Conservation (phyloP, 2,329 filamentous ascomycete species). For the Ceratocystis lukuohia region DNA sequence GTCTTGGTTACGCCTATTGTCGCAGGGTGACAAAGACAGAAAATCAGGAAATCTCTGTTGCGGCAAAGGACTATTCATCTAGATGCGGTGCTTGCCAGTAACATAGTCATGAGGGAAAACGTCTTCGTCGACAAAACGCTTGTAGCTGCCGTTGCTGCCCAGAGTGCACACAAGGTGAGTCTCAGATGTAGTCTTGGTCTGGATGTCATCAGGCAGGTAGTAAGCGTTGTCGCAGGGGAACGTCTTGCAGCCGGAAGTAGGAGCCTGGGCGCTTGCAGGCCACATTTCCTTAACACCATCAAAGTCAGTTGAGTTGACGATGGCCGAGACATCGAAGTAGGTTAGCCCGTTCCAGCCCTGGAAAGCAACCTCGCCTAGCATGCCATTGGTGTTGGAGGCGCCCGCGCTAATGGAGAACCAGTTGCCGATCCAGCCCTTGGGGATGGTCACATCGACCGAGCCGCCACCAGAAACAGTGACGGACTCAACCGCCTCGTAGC, state of each 20-base stretch:
- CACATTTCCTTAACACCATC: slow-evolving; percentile 43
- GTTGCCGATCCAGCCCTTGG: slow-evolving; percentile 36
- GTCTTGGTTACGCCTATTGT: not conserved
- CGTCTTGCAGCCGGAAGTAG: slow-evolving; percentile 36
- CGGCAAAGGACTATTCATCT: not conserved
- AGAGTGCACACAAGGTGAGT: slow-evolving; percentile 39
- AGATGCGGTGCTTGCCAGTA: slow-evolving; percentile 12
- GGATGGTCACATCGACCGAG: slow-evolving; percentile 32
- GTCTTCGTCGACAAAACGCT: slow-evolving; percentile 17
- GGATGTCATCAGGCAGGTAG: slow-evolving; percentile 40
- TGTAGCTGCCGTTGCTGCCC: slow-evolving; percentile 24
- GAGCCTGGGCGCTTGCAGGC: slow-evolving; percentile 29
- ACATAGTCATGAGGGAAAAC: slow-evolving; percentile 17
- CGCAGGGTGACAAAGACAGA: not conserved
- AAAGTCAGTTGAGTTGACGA: slow-evolving; percentile 38
- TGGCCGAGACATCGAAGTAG: slow-evolving; percentile 47
- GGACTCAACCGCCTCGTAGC: slow-evolving; percentile 27
- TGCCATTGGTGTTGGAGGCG: slow-evolving; percentile 31
- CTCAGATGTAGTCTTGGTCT: slow-evolving; percentile 40
- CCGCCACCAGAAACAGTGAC: slow-evolving; percentile 30
- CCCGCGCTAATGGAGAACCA: slow-evolving; percentile 38
- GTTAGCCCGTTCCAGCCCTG: slow-evolving; percentile 36
- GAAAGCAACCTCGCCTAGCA: slow-evolving; percentile 41
- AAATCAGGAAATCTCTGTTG: not conserved
- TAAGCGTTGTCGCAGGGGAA: slow-evolving; percentile 44